Evolutionary conservation across 768 basidiomycete species (phyloP).

Genomic region (Symmetrospora coprosmae): DNA sequence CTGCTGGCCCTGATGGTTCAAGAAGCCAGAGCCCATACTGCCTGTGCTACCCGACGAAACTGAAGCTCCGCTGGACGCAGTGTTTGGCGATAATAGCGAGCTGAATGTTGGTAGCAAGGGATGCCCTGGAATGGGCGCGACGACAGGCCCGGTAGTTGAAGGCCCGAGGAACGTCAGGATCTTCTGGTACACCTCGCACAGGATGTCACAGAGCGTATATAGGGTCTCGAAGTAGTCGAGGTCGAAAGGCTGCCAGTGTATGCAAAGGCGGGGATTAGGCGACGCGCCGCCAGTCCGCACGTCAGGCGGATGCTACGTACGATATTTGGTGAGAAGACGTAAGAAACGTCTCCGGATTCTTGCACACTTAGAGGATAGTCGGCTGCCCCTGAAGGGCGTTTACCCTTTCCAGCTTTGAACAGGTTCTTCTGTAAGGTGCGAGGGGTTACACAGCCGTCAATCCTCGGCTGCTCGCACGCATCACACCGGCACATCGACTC

Average conservation of each 20-base stretch:
- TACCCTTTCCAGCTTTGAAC: slow-evolving; percentile 22
- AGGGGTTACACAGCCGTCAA: neutral
- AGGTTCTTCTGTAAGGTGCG: slow-evolving; percentile 1
- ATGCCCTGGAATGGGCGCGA: neutral
- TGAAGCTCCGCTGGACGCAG: neutral
- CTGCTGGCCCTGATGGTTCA: neutral
- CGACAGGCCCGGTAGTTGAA: neutral
- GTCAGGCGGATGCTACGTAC: neutral
- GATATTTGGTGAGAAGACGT: slow-evolving; percentile 27
- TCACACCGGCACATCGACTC: neutral
- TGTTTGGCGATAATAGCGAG: neutral
- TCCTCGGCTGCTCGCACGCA: neutral
- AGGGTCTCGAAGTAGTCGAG: slow-evolving; percentile 81
- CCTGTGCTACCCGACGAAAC: neutral
- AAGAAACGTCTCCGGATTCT: slow-evolving; percentile 25
- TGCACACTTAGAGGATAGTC: slow-evolving; percentile 4
- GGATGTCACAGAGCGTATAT: slow-evolving; percentile 71
- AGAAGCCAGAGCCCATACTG: neutral
- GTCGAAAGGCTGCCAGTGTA: slow-evolving; percentile 54
- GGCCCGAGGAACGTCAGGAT: slow-evolving; percentile 69
- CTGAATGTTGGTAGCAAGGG: neutral
- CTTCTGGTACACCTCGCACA: slow-evolving; percentile 79
- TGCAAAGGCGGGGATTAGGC: neutral
- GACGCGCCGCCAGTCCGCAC: neutral
- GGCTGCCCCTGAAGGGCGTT: slow-evolving; percentile 15